phyloP scores from a whole-genome alignment of 2,329 filamentous ascomycete genomes.

The Malbranchea cinnamomea region DNA sequence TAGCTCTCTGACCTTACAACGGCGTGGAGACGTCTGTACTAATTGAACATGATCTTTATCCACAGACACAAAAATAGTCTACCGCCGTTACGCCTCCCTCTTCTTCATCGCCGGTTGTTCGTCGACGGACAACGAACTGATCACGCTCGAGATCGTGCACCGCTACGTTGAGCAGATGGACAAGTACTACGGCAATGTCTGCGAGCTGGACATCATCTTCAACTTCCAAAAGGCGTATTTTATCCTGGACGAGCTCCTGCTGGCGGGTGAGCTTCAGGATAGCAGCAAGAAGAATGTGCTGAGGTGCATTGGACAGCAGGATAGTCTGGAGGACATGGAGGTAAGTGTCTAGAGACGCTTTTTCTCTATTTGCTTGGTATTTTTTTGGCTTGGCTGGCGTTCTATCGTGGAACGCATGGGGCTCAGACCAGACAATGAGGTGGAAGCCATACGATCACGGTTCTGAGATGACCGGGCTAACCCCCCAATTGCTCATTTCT shows the following conservation, averaged over 20 bases:
- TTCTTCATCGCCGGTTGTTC: slow-evolving; percentile 98
- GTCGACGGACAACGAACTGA: slow-evolving; percentile 95
- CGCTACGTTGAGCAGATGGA: slow-evolving; percentile 99
- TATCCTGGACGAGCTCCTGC: slow-evolving; percentile 87
- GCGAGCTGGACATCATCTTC: slow-evolving; percentile 99
- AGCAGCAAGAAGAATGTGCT: slow-evolving; percentile 99
- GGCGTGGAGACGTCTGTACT: not conserved
- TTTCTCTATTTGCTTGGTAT: no score
- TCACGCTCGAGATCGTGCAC: slow-evolving; percentile 96
- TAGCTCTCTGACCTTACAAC: slow-evolving; percentile 3
- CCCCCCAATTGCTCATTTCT: no score
- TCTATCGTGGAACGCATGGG: no score
- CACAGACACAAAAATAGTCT: slow-evolving; percentile 92
- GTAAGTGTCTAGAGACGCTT: slow-evolving; percentile 58
- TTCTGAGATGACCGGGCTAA: not conserved
- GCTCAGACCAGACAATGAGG: no score
- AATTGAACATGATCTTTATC: no score
- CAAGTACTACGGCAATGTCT: slow-evolving; percentile 99
- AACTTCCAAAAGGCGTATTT: slow-evolving; percentile 99
- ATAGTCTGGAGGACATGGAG: slow-evolving; percentile 98
- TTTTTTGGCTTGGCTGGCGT: no score
- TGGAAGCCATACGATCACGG: not conserved
- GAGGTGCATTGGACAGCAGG: slow-evolving; percentile 89
- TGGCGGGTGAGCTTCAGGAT: slow-evolving; percentile 95
- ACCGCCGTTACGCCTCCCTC: slow-evolving; percentile 93